Evolutionary conservation across 192 early-diverging fungal genomes (phyloP), one percentile per base, ranked within the genome.

Genomic region (Linnemannia schmuckeri): DNA sequence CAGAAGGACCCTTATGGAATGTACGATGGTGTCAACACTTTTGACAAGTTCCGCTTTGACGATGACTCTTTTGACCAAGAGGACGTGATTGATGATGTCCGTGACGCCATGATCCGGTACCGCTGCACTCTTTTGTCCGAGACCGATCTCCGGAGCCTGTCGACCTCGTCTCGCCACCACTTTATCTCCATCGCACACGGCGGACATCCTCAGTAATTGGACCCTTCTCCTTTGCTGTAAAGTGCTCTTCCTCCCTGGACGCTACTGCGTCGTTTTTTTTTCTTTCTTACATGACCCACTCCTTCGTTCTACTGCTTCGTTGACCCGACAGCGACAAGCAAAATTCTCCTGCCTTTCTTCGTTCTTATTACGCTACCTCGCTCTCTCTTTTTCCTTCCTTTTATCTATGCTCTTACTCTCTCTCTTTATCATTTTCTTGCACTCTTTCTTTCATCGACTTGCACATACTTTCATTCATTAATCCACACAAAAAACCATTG

Each of bases 141-240:
- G 52, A 79, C 77, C 0, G 91, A 92, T 41, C 89, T 91, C 15
- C 82, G 91, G 6, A 89, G 88, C 77, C 81, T 92, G n/a, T 81
- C 89, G 27, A 91, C 90, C 3, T 87, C 85, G 40, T 81, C 85
- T 7, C 42, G 85, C 70, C 85, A 87, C 30, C 85, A 87, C 54
- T 87, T 87, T 35, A 75, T 87, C 44, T 70, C 70, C 5, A 72
- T 80, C 33, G 75, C 75, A 15, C 78, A 87, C 38, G 18, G 33
- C 70, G 80, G 72, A 18, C 79, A 87, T 61, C 20, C 85, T 12
- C 85, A 87, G 72, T 87, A 87, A 57, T 6, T 75, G 74, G 42
- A 49, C 20, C 22, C 17, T 15, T 27, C 38, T 22, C 20, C 71
- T n/a, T 72, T 13, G 35, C 15, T 44, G 10, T 72, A 18, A 44